Evolutionary conservation across 2,329 filamentous ascomycete species (phyloP), one percentile per base, ranked within the genome.

Genomic region (Diplodia corticola): DNA sequence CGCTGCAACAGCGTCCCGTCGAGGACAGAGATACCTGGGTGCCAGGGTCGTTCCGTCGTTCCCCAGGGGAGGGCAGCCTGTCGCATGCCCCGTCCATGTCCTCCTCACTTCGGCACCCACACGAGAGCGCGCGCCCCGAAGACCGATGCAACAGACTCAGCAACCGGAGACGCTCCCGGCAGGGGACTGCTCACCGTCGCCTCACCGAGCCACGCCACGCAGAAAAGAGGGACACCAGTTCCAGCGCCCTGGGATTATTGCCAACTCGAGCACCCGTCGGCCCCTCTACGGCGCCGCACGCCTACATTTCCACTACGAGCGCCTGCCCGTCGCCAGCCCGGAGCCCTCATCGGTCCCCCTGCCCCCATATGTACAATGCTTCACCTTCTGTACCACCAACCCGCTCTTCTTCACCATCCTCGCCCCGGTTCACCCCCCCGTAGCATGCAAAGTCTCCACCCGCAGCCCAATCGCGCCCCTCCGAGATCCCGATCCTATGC

Each of bases 401-500:
- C 26, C 10, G 40, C 40, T 22, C 30, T 61, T 61, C 57, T 61
- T 61, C 57, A 61, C 57, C 57, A 61, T 20, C 40, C 10, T 40
- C 57, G 57, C 57, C 57, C 57, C 57, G 40, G 57, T 61, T 61
- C 44, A 15, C 55, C 3, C 12, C 40, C 55, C 22, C 40, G 55
- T 9, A 22, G 24, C 40, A 61, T 61, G 57, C 57, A 49, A 22
- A 10, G 26, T 30, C 44, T 49, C 40, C 17, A 20, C 57, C 57
- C 44, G 57, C 44, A 61, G 57, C 57, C 57, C 57, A 61, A 61
- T 61, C 57, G 57, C 57, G 57, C 57, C 28, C 57, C 57, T 24
- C 44, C 57, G 57, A 48, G 40, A 49, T 49, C 57, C 57, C 57
- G 57, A 61, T 61, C 57, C 44, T 46, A 61, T 61, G 57, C 57